Conservation (phyloP, 2,329 filamentous ascomycete species). For the Fonsecaea pedrosoi region DNA sequence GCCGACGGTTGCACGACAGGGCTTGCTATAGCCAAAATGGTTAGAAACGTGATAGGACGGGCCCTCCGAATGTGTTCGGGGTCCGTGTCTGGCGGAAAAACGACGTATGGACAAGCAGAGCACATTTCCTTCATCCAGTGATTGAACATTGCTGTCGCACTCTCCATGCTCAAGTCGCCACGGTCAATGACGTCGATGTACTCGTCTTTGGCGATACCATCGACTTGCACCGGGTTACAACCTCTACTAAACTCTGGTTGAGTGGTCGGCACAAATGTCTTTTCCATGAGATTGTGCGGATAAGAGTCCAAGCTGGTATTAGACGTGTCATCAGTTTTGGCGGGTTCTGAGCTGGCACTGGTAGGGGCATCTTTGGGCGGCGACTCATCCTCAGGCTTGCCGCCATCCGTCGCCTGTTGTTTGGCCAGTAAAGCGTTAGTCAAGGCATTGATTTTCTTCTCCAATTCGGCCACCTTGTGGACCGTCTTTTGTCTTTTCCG, state of each 20-base stretch:
- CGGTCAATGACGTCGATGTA: constrained; percentile 58
- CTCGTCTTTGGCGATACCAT: constrained; percentile 30
- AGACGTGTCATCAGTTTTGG: constrained; percentile 37
- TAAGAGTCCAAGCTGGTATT: constrained; percentile 23
- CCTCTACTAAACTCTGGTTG: constrained; percentile 18
- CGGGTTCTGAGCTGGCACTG: constrained; percentile 25
- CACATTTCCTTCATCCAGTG: constrained; percentile 61
- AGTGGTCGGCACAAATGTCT: neutral
- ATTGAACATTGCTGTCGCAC: constrained; percentile 61
- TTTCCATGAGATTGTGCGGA: constrained; percentile 17
- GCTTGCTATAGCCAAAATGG: constrained; percentile 62
- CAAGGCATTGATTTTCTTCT: constrained; percentile 88
- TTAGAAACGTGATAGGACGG: constrained; percentile 65
- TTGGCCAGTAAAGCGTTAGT: constrained; percentile 76
- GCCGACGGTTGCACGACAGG: constrained; percentile 57
- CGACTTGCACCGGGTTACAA: constrained; percentile 7
- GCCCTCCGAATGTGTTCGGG: constrained; percentile 61
- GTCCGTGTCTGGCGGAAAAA: constrained; percentile 60
- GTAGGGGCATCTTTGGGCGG: constrained; percentile 27
- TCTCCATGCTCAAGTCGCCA: constrained; percentile 58
- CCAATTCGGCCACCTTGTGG: constrained; percentile 85
- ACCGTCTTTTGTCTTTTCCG: constrained; percentile 89
- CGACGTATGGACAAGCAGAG: constrained; percentile 63
- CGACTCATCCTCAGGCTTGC: constrained; percentile 21
- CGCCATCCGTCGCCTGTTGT: constrained; percentile 36